These are phyloP conservation scores for Cephaloascus fragrans DNA, from an alignment of 805 yeast species.

Conservation along the genomic window DNA sequence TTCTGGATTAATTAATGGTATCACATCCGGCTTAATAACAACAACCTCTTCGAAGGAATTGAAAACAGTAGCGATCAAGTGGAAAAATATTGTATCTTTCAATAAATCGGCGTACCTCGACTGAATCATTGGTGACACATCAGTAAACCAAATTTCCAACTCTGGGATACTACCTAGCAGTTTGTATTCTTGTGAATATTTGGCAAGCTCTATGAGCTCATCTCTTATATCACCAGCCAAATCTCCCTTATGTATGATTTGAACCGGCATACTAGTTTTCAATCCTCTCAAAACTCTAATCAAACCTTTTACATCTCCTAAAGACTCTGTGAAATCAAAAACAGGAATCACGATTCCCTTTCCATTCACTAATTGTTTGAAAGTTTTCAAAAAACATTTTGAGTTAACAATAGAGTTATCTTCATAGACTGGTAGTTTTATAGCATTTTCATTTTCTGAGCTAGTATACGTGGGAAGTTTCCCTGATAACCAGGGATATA, in stretches of 20 bases:
- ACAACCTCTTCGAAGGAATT: slow-evolving; percentile 21
- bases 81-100: slow-evolving; percentile 8
- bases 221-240: slow-evolving; percentile 6
- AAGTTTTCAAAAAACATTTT: slow-evolving; percentile 8
- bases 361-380: slow-evolving; percentile 10
- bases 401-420: too few species aligned
- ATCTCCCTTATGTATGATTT: slow-evolving; percentile 11
- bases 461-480: slow-evolving; percentile 7
- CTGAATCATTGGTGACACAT: slow-evolving; percentile 10
- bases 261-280: slow-evolving; percentile 19
- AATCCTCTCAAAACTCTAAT: slow-evolving; percentile 10
- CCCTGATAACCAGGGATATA: slow-evolving; percentile 21
- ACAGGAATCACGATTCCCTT: slow-evolving; percentile 23
- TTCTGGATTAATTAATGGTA: slow-evolving; percentile 12
- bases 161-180: slow-evolving; percentile 10
- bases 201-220: slow-evolving; percentile 2
- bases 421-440: too few species aligned
- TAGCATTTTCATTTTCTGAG: background rate
- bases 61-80: slow-evolving; percentile 17
- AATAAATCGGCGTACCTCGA: background rate
- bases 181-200: background rate
- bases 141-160: slow-evolving; percentile 19
- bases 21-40: slow-evolving; percentile 15
- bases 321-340: slow-evolving; percentile 1
- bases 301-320: background rate